phyloP scores from a whole-genome alignment of 768 basidiomycete species.

The Serendipita sp. region DNA sequence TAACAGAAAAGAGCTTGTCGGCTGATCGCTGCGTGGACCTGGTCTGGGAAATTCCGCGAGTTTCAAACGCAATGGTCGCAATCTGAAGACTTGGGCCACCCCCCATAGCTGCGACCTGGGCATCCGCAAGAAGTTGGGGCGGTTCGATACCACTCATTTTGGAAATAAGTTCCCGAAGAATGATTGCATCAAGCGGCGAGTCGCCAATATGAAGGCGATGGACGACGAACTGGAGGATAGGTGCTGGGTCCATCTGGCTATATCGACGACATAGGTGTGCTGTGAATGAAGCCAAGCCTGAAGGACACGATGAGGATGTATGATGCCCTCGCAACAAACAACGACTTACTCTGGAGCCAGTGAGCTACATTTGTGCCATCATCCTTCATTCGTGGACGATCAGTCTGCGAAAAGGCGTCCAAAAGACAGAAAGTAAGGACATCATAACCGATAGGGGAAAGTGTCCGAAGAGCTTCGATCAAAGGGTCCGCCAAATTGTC shows the following conservation, averaged over 20 bases:
- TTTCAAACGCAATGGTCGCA: constrained; percentile 69
- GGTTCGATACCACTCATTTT: constrained; percentile 94
- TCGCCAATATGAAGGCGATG: constrained; percentile 76
- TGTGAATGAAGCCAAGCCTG: constrained; percentile 84
- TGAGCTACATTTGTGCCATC: constrained; percentile 83
- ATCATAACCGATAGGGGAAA: constrained; percentile 88
- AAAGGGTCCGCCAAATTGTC: constrained; percentile 84
- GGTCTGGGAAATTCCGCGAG: constrained; percentile 41
- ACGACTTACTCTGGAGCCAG: constrained; percentile 75
- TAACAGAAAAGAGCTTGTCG: constrained; percentile 24
- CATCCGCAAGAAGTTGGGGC: constrained; percentile 72
- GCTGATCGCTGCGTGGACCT: constrained; percentile 1
- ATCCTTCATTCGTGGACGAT: constrained; percentile 69
- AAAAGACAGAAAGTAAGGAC: constrained; percentile 77
- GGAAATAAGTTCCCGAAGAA: constrained; percentile 83
- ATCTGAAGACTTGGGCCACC: constrained; percentile 76
- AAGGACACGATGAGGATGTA: constrained; percentile 8
- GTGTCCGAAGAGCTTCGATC: constrained; percentile 74
- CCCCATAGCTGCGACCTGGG: constrained; percentile 79
- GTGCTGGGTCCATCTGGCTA: constrained; percentile 55
- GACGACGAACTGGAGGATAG: constrained; percentile 76
- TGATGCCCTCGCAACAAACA: not conserved
- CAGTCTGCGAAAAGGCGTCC: constrained; percentile 71
- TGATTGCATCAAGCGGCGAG: constrained; percentile 64
- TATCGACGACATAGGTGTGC: constrained; percentile 85